These are phyloP conservation scores for Akanthomyces uredinophilus DNA, from an alignment of 2,329 filamentous ascomycete species.

Conservation along the genomic window DNA sequence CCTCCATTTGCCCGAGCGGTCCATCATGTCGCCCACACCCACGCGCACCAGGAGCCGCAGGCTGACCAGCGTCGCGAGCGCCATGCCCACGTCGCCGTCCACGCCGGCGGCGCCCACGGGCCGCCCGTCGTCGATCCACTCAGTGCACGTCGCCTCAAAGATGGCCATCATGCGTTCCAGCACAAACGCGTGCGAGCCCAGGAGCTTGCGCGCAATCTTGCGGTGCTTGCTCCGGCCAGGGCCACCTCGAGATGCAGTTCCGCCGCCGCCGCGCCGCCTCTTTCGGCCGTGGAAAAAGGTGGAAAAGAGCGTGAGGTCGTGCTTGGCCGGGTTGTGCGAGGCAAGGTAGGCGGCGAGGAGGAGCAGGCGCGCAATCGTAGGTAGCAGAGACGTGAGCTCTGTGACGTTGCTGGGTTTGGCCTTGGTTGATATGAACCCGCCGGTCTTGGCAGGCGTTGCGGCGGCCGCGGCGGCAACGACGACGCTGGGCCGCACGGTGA, in stretches of 20 bases:
- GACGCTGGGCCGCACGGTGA: slow-evolving; percentile 28
- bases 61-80: slow-evolving; percentile 67
- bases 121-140: slow-evolving; percentile 41
- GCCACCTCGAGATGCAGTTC: slow-evolving; percentile 26
- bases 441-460: not conserved
- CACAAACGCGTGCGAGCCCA: slow-evolving; percentile 72
- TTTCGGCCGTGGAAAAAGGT: slow-evolving; percentile 55
- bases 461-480: not conserved
- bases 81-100: slow-evolving; percentile 56
- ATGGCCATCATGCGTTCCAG: slow-evolving; percentile 76
- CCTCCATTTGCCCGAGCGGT: slow-evolving; percentile 68
- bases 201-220: slow-evolving; percentile 70
- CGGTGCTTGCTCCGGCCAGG: slow-evolving; percentile 48
- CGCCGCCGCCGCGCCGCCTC: slow-evolving; percentile 45
- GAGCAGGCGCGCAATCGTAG: slow-evolving; percentile 67
- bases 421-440: not conserved
- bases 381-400: slow-evolving; percentile 55
- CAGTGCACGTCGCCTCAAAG: slow-evolving; percentile 59
- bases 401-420: slow-evolving; percentile 23
- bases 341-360: slow-evolving; percentile 75
- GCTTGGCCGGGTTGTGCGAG: slow-evolving; percentile 70
- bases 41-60: slow-evolving; percentile 64
- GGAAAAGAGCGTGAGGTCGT: slow-evolving; percentile 71
- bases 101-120: slow-evolving; percentile 29
- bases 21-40: slow-evolving; percentile 59